Percentiles rank a stretch among this genome's conserved stretches.
Conservation (phyloP, 345 rosid genomes). For the Hibiscus mutabilis region DNA sequence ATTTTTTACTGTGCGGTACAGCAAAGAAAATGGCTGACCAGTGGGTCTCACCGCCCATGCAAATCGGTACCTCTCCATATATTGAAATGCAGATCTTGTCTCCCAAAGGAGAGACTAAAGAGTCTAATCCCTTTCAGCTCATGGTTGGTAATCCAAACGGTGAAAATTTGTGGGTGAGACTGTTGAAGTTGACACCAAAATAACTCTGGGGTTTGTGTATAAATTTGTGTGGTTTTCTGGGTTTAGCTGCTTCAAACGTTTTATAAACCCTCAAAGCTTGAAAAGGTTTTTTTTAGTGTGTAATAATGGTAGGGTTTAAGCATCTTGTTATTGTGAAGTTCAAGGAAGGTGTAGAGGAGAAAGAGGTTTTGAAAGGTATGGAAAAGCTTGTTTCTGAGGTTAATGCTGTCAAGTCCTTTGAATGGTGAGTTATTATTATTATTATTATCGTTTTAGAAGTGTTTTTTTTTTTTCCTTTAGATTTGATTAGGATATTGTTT, state of each 20-base stretch:
- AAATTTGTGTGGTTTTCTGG: slow-evolving; percentile 8
- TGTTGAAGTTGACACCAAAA: slow-evolving; percentile 35
- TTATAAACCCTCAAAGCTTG: neutral
- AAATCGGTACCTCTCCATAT: slow-evolving; percentile 23
- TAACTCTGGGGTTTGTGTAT: slow-evolving; percentile 13
- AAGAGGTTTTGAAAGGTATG: slow-evolving; percentile 72
- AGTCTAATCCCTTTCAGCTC: neutral
- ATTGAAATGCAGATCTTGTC: slow-evolving; percentile 29
- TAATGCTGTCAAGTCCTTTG: slow-evolving; percentile 78
- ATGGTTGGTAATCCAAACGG: slow-evolving; percentile 12
- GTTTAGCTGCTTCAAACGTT: neutral
- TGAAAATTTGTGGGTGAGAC: slow-evolving; percentile 21
- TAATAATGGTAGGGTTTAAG: slow-evolving; percentile 57
- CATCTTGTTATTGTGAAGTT: slow-evolving; percentile 86
- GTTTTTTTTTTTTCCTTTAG: neutral
- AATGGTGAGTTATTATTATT: slow-evolving; percentile 44
- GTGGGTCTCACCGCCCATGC: slow-evolving; percentile 30
- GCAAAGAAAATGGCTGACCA: slow-evolving; percentile 17
- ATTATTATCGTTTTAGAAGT: no score
- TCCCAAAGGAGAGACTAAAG: slow-evolving; percentile 5
- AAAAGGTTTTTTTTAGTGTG: neutral
- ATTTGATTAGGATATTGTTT: neutral
- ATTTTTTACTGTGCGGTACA: slow-evolving; percentile 12
- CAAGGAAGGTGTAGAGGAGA: slow-evolving; percentile 54
- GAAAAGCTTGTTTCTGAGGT: slow-evolving; percentile 67